These are phyloP conservation scores for Brasenia schreberi DNA, from an alignment of 164 flowering plant genomes.

Conservation along the genomic window DNA sequence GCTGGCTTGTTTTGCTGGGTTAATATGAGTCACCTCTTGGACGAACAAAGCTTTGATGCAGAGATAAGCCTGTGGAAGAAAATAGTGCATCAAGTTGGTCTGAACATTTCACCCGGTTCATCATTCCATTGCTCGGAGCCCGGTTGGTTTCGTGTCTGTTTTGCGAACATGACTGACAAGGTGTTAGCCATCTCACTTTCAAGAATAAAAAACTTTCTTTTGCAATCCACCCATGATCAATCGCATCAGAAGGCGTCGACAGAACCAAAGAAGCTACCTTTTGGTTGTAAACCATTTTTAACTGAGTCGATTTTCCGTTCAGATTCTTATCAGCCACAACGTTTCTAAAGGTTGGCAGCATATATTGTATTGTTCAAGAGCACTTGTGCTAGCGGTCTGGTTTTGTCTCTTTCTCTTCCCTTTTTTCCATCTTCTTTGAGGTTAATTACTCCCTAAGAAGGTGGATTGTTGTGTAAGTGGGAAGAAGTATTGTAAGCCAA, in stretches of 20 bases:
- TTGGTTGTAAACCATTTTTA: neutral
- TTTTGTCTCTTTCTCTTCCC: neutral
- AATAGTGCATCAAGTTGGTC: constrained; percentile 44
- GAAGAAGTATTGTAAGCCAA: neutral
- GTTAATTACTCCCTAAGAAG: neutral
- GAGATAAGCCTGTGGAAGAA: constrained; percentile 83
- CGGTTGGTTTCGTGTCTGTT: constrained; percentile 90
- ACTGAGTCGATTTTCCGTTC: neutral
- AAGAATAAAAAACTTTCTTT: constrained; percentile 29
- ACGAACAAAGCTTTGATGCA: constrained; percentile 34
- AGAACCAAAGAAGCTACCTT: neutral
- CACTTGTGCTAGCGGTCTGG: no score
- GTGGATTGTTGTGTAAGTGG: neutral
- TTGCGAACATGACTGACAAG: constrained; percentile 70
- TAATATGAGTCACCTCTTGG: constrained; percentile 61
- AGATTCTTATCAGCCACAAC: neutral
- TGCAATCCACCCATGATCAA: neutral
- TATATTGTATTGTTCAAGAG: no score
- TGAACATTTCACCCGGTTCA: constrained; percentile 79
- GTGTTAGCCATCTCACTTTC: constrained; percentile 43
- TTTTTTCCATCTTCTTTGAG: neutral
- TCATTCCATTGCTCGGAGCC: constrained; percentile 89
- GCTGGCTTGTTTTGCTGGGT: constrained; percentile 89
- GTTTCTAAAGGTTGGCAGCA: neutral
- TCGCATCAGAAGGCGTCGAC: neutral